Evolutionary conservation across 73 alveolate genomes (phyloP), one percentile per base, ranked within the genome.

Genomic region (Paramecium biaurelia): DNA sequence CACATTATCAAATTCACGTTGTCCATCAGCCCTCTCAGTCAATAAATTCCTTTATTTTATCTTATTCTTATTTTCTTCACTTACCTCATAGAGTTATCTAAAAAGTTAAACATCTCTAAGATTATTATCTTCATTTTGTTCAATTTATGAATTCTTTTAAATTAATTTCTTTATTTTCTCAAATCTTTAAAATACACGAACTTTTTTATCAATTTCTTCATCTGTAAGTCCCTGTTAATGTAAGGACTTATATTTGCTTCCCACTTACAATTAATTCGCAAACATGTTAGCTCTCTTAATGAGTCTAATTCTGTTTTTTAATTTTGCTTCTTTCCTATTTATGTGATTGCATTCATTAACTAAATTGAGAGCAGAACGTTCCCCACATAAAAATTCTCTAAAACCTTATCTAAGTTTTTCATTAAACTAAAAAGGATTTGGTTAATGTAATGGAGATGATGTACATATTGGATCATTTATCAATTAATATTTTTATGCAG

Each of bases 1-100:
- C 2, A 76, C 74, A 3, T 76, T 76, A 20, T 76, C n/a, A 23
- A 76, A 76, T 42, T 76, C 89, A 76, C 89, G 89, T 23, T 76
- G 4, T 28, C 89, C 89, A 76, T 35, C 45, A 41, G 70, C 89
- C 8, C 70, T 20, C 42, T 76, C 89, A 5, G 45, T 76, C 23
- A 76, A 23, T 41, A 76, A 30, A 76, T 76, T 42, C n/a, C 23
- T 76, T 42, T 76, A 76, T 42, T 38, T 38, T 5, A 76, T 76
- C 43, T 38, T 76, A 21, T 28, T 28, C 41, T 42, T 76, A 24
- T 76, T 76, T 14, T 76, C 89, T 76, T 76, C 89, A 42, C 89
- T 28, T 15, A 38, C 53, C 30, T 38, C 70, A 41, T 41, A 76
- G 24, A 76, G 89, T 28, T 76, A 14, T 42, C 70, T 35, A 76